Evolutionary conservation across 805 yeast species (phyloP), one percentile per base, ranked within the genome.

Genomic region (Myxozyma neglecta): DNA sequence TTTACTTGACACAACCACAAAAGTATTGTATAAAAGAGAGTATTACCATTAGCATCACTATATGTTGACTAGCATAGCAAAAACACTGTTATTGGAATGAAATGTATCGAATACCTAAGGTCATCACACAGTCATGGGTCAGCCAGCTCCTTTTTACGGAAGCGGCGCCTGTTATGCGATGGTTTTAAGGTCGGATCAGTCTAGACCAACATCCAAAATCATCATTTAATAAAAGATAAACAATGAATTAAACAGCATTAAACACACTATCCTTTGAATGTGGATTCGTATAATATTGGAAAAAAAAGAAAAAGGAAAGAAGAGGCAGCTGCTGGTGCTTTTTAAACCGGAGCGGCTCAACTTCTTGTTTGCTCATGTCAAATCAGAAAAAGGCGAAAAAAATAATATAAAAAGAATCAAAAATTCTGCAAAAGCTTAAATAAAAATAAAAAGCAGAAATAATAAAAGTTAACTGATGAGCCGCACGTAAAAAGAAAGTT

Each of bases 121-220:
- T 64, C 67, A 64, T 64, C 67, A 61, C 67, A 53, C 63, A 46
- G 61, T 64, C 62, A 64, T 64, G 67, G 67, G 67, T 64, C 67
- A 64, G 67, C 67, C 66, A 53, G 61, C 54, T 8, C 45, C 16
- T 39, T 13, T 39, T 13, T 13, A 39, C 13, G 16, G 11, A 50
- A 46, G 59, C 63, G 65, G 66, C 66, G 66, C 67, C 67, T 64
- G 58, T 40, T 53, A 50, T 50, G 67, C 67, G 65, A 64, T 64
- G 67, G 67, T 64, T 64, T 64, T 64, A 64, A 64, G 67, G 67
- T 48, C 67, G 67, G 54, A 42, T 63, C 48, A 34, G 47, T 50
- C 53, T 50, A 20, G 44, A 37, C 43, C 18, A 9, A 39, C 40
- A 37, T 48, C 53, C 53, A 37, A 50, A 20, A 34, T 20, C 14